Evolutionary conservation across 2,329 filamentous ascomycete species (phyloP), one percentile per base, ranked within the genome.

Genomic region (Apiospora koreana): DNA sequence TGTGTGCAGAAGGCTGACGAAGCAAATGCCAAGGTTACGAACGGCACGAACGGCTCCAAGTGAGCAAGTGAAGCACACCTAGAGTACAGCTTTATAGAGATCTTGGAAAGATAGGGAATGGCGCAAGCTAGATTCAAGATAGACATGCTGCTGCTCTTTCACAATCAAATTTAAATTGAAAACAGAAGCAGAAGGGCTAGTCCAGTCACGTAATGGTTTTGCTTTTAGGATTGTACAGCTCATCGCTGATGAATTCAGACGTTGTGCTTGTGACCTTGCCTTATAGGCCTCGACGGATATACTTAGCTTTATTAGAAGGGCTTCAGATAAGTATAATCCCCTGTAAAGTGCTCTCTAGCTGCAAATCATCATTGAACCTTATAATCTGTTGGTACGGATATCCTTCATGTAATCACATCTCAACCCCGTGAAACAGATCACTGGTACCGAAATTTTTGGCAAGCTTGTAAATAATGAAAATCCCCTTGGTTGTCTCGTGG

Each of bases 1-100:
- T 94, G 93, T 78, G 85, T 94, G 43, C 83, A 87, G 75, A 84
- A 86, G 71, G 93, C 92, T 0, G 93, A 96, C 77, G 85, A 85
- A 66, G 86, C 81, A 46, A 92, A 91, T 74, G 80, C 78, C 71
- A 75, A 73, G 71, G 54, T 38, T 35, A 18, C 38, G 31, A 62
- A 62, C 54, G 54, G 54, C 18, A 18, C 38, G 31, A 62, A 62
- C 54, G 54, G 54, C 18, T 58, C 50, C 9, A 62, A 62, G 31
- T 62, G 31, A 62, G 3, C 6, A n/a, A n/a, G 18, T 1, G 31
- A 58, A 8, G 54, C 9, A 31, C 9, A 18, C 21, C 12, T 62
- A n/a, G 28, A 23, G 9, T 62, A 38, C 16, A 8, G 2, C 3
- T 23, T 62, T 18, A 12, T 16, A 16, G 18, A 21, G 12, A 38